Evolutionary conservation across 345 rosid genomes (phyloP), one percentile per base, ranked within the genome.

Genomic region (Anastatica hierochuntica): DNA sequence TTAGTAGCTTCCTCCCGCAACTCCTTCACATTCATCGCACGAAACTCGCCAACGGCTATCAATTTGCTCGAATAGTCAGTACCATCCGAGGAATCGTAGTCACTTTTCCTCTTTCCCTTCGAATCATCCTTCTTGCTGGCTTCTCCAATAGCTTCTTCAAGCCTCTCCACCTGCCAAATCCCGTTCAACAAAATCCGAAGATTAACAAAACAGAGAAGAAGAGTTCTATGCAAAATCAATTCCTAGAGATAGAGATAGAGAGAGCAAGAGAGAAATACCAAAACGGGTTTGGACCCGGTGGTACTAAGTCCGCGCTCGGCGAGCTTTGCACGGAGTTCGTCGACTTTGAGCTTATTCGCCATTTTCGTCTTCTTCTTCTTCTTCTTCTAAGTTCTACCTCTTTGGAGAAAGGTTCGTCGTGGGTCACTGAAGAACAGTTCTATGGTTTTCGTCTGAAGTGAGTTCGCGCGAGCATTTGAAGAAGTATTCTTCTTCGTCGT

Each of bases 301-400:
- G 76, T 72, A 49, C 58, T 53, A 53, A 86, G 90, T 16, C 90
- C 90, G 21, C 90, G 83, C 37, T 77, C 72, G 50, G 77, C 73
- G 58, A 89, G 88, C 53, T 76, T 73, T 44, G 72, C 60, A 10
- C 90, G 83, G 29, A 80, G 88, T 71, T 90, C 83, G 34, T 77
- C 82, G 30, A 79, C 86, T 60, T 50, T 78, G 58, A 86, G 82
- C 46, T 72, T 66, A 13, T 68, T 71, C 24, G 85, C 77, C 88
- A 81, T 83, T 40, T 35, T 30, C 10, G 10, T 8, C 39, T 50
- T 43, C 18, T 14, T 29, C 49, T 31, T 51, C 56, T 21, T 18
- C 34, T 31, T 43, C 31, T 6, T 50, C 42, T 12, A n/a, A 33
- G 27, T 57, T n/a, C n/a, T n/a, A 16, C 10, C 36, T 34, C 39